Evolutionary conservation across 345 rosid genomes (phyloP).

Genomic region (Populus davidiana): DNA sequence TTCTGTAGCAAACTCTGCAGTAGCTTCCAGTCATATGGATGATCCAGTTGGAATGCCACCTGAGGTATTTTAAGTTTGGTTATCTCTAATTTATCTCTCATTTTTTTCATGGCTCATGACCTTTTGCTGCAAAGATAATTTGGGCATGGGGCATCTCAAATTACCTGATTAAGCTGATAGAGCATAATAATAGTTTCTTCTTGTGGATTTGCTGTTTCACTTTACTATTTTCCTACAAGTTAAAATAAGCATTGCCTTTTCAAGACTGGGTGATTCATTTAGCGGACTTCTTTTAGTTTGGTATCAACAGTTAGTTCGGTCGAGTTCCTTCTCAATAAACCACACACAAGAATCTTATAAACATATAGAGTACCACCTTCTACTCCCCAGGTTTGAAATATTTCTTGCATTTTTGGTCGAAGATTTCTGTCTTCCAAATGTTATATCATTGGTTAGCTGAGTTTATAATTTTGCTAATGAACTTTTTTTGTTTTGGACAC

Average conservation of each 20-base stretch:
- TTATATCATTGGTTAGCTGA: not conserved
- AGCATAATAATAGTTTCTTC: not conserved
- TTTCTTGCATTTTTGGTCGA: not conserved
- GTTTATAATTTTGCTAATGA: not conserved
- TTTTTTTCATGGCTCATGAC: not conserved
- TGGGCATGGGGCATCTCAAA: not conserved
- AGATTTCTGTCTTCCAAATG: not conserved
- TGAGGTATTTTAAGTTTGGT: conserved; percentile 52
- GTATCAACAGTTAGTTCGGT: not conserved
- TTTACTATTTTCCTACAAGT: not conserved
- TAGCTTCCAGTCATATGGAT: conserved; percentile 37
- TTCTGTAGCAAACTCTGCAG: conserved; percentile 26
- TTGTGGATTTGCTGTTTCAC: not conserved
- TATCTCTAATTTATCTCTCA: conserved; percentile 7
- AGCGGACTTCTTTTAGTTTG: not conserved
- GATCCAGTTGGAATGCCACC: conserved; percentile 88
- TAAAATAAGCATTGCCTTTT: conserved; percentile 6
- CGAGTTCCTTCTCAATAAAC: not conserved
- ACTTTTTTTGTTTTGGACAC: not conserved
- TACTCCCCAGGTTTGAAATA: not conserved
- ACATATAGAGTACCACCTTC: not conserved
- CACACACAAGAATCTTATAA: not conserved
- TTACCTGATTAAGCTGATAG: not conserved
- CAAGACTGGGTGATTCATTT: not conserved
- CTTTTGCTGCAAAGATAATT: conserved; percentile 1